These are phyloP conservation scores for Neonectria coccinea DNA, from an alignment of 2,329 filamentous ascomycete species.

Conservation along the genomic window DNA sequence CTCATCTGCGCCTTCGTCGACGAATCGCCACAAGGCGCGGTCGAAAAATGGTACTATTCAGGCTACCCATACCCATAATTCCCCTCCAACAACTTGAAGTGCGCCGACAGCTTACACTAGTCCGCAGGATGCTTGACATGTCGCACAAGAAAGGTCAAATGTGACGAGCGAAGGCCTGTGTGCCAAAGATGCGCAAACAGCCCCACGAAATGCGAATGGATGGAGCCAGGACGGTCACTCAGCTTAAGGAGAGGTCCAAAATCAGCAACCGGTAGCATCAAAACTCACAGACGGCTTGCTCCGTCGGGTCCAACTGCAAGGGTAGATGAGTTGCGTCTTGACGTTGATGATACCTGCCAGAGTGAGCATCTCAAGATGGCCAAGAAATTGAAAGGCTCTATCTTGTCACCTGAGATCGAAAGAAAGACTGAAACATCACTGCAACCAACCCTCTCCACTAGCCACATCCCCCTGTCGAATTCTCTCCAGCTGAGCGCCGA, in stretches of 20 bases:
- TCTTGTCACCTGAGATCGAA: not conserved
- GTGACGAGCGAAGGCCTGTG: constrained; percentile 35
- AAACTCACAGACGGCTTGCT: constrained; percentile 10
- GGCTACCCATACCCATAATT: not conserved
- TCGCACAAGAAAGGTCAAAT: constrained; percentile 42
- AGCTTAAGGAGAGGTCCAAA: constrained; percentile 23
- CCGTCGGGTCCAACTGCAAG: not conserved
- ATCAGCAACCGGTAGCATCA: not conserved
- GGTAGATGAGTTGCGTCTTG: not conserved
- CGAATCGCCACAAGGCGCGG: constrained; percentile 33
- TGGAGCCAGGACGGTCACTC: constrained; percentile 30
- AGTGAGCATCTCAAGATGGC: not conserved
- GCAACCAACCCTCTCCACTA: constrained; percentile 15
- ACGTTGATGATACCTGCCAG: not conserved
- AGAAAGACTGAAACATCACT: not conserved
- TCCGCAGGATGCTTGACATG: constrained; percentile 36
- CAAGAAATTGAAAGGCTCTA: not conserved
- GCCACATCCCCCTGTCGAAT: constrained; percentile 33
- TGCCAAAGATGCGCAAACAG: constrained; percentile 36
- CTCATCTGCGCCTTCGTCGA: constrained; percentile 12
- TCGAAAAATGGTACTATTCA: constrained; percentile 38
- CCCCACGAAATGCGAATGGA: constrained; percentile 38
- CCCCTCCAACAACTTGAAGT: not conserved
- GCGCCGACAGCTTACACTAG: not conserved
- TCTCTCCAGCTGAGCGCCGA: constrained; percentile 30